phyloP scores from a whole-genome alignment of 192 early-diverging fungal genomes.

The Endogone sp. region DNA sequence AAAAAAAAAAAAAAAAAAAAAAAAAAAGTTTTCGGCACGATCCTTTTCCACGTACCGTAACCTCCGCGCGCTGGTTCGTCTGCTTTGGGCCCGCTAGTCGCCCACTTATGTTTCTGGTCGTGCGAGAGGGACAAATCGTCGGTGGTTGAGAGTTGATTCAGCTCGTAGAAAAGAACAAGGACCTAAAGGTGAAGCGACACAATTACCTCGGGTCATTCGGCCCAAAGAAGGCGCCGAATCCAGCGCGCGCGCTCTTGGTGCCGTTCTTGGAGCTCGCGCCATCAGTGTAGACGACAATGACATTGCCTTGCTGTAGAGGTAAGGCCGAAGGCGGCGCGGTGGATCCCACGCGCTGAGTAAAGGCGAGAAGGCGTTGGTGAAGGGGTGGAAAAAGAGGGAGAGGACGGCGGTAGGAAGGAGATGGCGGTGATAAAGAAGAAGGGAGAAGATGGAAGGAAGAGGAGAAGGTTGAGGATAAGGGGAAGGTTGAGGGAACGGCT shows the following conservation, averaged over 20 bases:
- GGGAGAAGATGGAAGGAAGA: too few species aligned
- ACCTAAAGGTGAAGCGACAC: constrained; percentile 16
- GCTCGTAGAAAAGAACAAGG: constrained; percentile 5
- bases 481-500: too few species aligned
- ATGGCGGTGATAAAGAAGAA: too few species aligned
- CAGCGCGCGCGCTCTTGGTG: constrained; percentile 54
- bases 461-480: too few species aligned
- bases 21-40: neutral
- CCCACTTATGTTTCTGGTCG: constrained; percentile 55
- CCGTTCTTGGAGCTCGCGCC: constrained; percentile 79
- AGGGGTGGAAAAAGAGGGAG: too few species aligned
- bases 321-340: neutral
- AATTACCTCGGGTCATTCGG: constrained; percentile 54
- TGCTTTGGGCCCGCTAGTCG: constrained; percentile 44
- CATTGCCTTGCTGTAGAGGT: neutral
- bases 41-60: constrained; percentile 33
- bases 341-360: neutral
- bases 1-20: neutral
- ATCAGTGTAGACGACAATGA: constrained; percentile 72
- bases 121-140: neutral
- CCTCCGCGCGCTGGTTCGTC: constrained; percentile 75
- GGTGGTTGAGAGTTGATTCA: neutral
- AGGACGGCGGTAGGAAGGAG: too few species aligned
- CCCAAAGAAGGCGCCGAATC: constrained; percentile 85
- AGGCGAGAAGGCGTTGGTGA: constrained; percentile 1